A percentile compares a stretch with the other conserved stretches of the same genome.
These are phyloP conservation scores for Fraxinus greggii DNA, from an alignment of 305 asterid genomes.

Conservation along the genomic window DNA sequence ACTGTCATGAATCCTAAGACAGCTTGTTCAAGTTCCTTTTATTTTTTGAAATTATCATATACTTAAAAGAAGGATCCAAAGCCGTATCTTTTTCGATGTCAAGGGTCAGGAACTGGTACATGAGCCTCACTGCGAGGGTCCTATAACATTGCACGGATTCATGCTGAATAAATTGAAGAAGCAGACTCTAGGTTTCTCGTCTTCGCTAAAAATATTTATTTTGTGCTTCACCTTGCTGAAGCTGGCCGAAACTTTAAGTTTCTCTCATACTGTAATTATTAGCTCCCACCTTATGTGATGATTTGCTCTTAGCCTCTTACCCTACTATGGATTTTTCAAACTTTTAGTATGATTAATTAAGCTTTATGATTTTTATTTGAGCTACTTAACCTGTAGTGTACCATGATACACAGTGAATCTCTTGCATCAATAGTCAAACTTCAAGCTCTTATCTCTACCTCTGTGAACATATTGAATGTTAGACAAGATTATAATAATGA, in stretches of 20 bases:
- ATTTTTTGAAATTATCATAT: neutral
- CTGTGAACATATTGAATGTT: neutral
- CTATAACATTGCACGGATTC: neutral
- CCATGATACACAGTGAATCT: neutral
- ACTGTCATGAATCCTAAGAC: neutral
- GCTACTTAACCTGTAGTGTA: constrained; percentile 5
- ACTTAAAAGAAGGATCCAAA: neutral
- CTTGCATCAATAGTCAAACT: neutral
- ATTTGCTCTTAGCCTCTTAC: neutral
- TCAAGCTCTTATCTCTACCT: neutral
- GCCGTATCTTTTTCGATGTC: neutral
- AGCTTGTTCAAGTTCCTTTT: neutral
- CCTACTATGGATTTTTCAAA: neutral
- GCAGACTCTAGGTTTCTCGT: neutral
- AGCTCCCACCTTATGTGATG: neutral
- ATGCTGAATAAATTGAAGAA: neutral
- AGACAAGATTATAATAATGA: neutral
- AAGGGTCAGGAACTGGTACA: neutral
- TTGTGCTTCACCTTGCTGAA: neutral
- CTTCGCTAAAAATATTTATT: neutral
- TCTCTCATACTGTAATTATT: neutral
- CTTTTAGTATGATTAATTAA: neutral
- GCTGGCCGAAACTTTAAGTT: neutral
- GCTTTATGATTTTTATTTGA: neutral
- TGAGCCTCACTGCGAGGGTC: neutral